Evolutionary conservation across 2,329 filamentous ascomycete species (phyloP).

Genomic region (Tolypocladium ovalisporum): DNA sequence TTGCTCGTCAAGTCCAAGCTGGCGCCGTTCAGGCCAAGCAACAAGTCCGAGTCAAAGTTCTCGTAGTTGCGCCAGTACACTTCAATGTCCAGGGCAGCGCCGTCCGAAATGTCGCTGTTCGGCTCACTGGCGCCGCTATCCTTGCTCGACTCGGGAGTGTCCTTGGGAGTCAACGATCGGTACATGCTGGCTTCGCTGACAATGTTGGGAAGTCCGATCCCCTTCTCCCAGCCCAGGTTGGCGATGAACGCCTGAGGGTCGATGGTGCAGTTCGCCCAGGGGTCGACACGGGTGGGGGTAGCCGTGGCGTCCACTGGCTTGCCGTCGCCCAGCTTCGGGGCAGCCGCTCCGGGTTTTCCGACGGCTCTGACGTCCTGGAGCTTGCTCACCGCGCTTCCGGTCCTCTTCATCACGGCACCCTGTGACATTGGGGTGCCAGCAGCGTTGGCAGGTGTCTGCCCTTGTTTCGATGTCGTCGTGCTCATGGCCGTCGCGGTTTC

Average conservation of each 20-base stretch:
- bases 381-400: slow-evolving; percentile 34
- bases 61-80: slow-evolving; percentile 39
- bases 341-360: slow-evolving; percentile 14
- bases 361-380: slow-evolving; percentile 20
- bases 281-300: slow-evolving; percentile 8
- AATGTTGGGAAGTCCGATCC: slow-evolving; percentile 25
- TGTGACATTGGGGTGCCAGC: slow-evolving; percentile 40
- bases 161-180: slow-evolving; percentile 46
- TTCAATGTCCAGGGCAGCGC: slow-evolving; percentile 40
- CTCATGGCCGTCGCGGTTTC: slow-evolving; percentile 26
- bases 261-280: slow-evolving; percentile 34
- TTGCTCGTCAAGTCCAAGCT: slow-evolving; percentile 15
- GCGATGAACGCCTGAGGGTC: slow-evolving; percentile 34
- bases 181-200: slow-evolving; percentile 44
- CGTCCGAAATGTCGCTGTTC: slow-evolving; percentile 51
- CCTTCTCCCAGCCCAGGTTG: slow-evolving; percentile 21
- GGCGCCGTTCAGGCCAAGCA: slow-evolving; percentile 30
- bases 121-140: slow-evolving; percentile 48
- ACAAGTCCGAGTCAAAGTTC: slow-evolving; percentile 33
- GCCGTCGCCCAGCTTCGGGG: slow-evolving; percentile 17
- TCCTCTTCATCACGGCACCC: slow-evolving; percentile 38
- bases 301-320: slow-evolving; percentile 13
- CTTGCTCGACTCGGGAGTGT: slow-evolving; percentile 54
- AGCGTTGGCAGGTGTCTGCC: slow-evolving; percentile 32
- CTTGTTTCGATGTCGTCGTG: slow-evolving; percentile 33